Evolutionary conservation across 768 basidiomycete species (phyloP), one percentile per base, ranked within the genome.

Genomic region (Leccinum subtestaceum): DNA sequence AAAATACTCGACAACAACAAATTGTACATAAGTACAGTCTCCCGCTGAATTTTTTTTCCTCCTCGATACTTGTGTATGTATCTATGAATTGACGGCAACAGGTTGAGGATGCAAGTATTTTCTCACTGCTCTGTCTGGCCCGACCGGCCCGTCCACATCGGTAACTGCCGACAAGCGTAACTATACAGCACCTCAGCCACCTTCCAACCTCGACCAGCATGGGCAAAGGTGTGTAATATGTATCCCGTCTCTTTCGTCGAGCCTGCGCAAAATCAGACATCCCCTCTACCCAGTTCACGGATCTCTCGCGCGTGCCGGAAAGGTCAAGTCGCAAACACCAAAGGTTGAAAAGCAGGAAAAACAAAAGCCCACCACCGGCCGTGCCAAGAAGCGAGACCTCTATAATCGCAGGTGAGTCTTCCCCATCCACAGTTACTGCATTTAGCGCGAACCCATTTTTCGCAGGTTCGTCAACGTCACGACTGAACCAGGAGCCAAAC

Each of bases 281-380:
- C 54, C 32, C 8, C 31, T 15, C 27, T 8, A 21, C 10, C n/a
- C 19, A 94, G 95, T 96, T 80, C 94, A 97, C 88, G 94, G 95
- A 76, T 97, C 94, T 75, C 93, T 97, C 80, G 94, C 94, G 80
- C 94, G 95, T 82, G 94, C 95, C 71, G 95, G 95, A 78, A 97
- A 98, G 85, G 96, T 97, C 83, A 97, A 95, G 81, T 92, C 90
- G 66, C 93, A 96, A 80, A 92, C 89, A 68, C 95, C 95, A 70
- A 98, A 98, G 80, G 95, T 97, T 74, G 95, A 97, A 72, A 86
- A 87, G 76, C 92, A 96, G 81, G 95, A 98, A 82, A 98, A 97
- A 88, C 91, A 95, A 87, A 98, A 97, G 85, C 84, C 84, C 25
- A 87, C 92, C 54, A 96, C 93, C 77, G 95, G 96, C 62, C 93